Evolutionary conservation across 176 grass and related monocot genomes (phyloP), one percentile per base, ranked within the genome.

Genomic region (Pontederia crassipes): DNA sequence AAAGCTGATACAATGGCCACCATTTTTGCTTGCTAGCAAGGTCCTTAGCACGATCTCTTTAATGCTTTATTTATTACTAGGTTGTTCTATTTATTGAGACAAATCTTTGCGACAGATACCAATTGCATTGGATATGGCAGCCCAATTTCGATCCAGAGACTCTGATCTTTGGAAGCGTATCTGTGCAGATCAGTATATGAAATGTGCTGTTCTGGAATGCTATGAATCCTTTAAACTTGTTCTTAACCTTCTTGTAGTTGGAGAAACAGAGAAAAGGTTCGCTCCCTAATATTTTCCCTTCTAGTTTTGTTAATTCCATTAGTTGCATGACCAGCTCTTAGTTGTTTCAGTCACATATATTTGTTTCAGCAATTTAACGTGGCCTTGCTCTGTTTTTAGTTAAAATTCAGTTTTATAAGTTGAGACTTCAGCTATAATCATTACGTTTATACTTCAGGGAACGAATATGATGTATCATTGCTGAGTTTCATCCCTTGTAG

Each of bases 11-110:
- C 92, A 96, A 56, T 96, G 92, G 92, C 92, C 92, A 52, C 79
- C 79, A n/a, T 96, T 96, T 67, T 84, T 96, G 62, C 87, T 96
- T 73, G 87, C 92, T 80, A 87, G 87, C 87, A 96, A 96, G 92
- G 92, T 96, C 63, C 66, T 72, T 69, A 80, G 49, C 46, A 57
- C 55, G 53, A 49, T 13, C 35, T 20, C 56, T 65, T 55, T 65
- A 53, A 53, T 52, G 45, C 28, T 81, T 26, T 49, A 77, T 45
- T 24, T 57, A 62, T 65, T 65, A 2, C 66, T 69, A 61, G 26
- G 70, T 14, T 9, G 57, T 69, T 49, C 27, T 49, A 45, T 57
- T 74, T 53, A 48, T 50, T 46, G 57, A 46, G 32, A 58, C 51
- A 48, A 26, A 28, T 63, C 54, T 63, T 51, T 87, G 71, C 8